phyloP scores from a whole-genome alignment of 768 basidiomycete species.

The Trametes meyenii region DNA sequence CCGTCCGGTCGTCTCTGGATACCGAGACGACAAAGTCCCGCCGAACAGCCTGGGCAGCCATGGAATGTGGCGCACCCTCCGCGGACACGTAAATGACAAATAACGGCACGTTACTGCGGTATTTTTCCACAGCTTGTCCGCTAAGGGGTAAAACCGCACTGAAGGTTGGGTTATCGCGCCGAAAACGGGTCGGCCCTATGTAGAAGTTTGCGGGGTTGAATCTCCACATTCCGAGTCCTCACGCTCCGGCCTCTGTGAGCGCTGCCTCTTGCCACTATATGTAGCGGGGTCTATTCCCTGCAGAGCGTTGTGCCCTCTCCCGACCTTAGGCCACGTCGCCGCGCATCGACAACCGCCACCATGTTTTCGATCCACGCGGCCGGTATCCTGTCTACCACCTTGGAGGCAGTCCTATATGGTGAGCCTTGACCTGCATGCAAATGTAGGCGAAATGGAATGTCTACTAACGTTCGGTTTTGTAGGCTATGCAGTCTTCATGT shows the following conservation, averaged over 20 bases:
- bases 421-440: background rate
- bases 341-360: background rate
- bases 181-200: background rate
- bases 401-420: slow-evolving; percentile 31
- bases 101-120: background rate
- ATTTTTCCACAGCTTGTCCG: background rate
- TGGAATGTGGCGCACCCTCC: background rate
- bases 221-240: slow-evolving; percentile 5
- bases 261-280: slow-evolving; percentile 8
- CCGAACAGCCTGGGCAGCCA: background rate
- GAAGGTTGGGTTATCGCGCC: background rate
- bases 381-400: slow-evolving; percentile 25
- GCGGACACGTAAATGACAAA: background rate
- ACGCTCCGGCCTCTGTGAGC: slow-evolving; percentile 5
- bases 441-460: background rate
- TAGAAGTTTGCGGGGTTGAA: background rate
- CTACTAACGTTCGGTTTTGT: background rate
- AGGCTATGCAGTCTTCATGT: slow-evolving; percentile 32
- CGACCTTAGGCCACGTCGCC: background rate
- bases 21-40: background rate
- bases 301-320: background rate
- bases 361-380: slow-evolving; percentile 20
- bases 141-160: background rate
- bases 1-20: background rate
- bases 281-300: background rate